Evolutionary conservation across 306 rosid genomes (phyloP), one percentile per base, ranked within the genome.

Genomic region (Prunus dulcis): DNA sequence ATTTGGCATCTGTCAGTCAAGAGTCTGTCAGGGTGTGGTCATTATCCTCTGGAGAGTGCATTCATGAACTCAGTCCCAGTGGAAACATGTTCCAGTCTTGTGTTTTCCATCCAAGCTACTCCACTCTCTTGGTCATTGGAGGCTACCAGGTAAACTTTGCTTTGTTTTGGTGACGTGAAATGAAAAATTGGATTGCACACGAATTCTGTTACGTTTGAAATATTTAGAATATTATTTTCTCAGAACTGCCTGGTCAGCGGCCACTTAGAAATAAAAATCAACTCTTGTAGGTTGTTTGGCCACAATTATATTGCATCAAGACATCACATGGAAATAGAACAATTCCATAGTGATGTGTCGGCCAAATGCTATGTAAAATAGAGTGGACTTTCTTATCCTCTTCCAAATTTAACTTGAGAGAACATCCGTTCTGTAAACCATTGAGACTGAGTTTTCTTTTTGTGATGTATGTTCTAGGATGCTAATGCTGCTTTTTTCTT

Each of bases 11-110:
- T 51, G 90, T 87, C 47, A 93, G 97, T 85, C 97, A 84, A 82
- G 91, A 91, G 12, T 86, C 93, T 58, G 94, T 94, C 76, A 88
- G 78, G 81, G 92, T 94, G 66, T 94, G 98, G 98, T 88, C 91
- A 60, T 77, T 88, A 69, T 57, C 89, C 68, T 79, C 96, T 3
- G 91, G 97, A 78, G 88, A 94, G 3, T 94, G 94, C 88, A 84
- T 89, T 85, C 96, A 91, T 38, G 97, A 94, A 69, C 90, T 91
- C 79, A 82, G 52, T 83, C 79, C 94, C 73, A 88, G 88, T 34
- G 98, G 97, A 74, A 88, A 94, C 86, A 72, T 75, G 81, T 91
- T 79, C 78, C 90, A 94, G 71, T 86, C 96, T 28, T 86, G 94
- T 52, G 93, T 87, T 78, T 94, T 94, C 81, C 98, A 94, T 73